These are phyloP conservation scores for Metschnikowia peoriensis DNA, from an alignment of 805 yeast species.

Conservation along the genomic window DNA sequence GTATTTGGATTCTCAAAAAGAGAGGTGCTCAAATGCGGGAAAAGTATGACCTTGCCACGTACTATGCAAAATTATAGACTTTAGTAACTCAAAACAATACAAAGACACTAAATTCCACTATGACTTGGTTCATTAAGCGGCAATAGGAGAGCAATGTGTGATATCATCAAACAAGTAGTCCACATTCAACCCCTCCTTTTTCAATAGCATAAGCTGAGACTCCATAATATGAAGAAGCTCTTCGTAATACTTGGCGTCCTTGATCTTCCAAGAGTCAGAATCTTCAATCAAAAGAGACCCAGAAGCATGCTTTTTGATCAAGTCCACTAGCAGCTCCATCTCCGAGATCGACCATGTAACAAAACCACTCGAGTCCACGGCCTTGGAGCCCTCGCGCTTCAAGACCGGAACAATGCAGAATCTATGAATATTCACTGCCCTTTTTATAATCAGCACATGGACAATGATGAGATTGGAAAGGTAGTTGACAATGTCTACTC, in stretches of 20 bases:
- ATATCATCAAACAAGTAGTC: constrained; percentile 60
- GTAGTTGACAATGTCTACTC: constrained; percentile 42
- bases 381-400: constrained; percentile 24
- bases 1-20: constrained; percentile 48
- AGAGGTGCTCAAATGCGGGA: constrained; percentile 65
- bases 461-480: constrained; percentile 40
- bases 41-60: constrained; percentile 53
- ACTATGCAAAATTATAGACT: constrained; percentile 50
- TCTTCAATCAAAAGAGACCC: constrained; percentile 46
- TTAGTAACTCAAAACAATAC: background rate
- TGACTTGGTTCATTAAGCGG: background rate
- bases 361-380: constrained; percentile 41
- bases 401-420: constrained; percentile 46
- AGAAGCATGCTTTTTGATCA: constrained; percentile 65
- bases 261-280: constrained; percentile 24
- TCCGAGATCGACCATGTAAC: constrained; percentile 77
- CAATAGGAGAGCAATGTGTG: constrained; percentile 15
- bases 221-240: constrained; percentile 54
- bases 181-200: constrained; percentile 67
- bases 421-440: constrained; percentile 55
- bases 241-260: constrained; percentile 47
- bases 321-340: constrained; percentile 54
- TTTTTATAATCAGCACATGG: constrained; percentile 33
- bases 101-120: background rate
- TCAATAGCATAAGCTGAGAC: constrained; percentile 61